A percentile compares a stretch with the other conserved stretches of the same genome.
phyloP scores from a whole-genome alignment of 768 basidiomycete genomes.

The Leccinum broughii region DNA sequence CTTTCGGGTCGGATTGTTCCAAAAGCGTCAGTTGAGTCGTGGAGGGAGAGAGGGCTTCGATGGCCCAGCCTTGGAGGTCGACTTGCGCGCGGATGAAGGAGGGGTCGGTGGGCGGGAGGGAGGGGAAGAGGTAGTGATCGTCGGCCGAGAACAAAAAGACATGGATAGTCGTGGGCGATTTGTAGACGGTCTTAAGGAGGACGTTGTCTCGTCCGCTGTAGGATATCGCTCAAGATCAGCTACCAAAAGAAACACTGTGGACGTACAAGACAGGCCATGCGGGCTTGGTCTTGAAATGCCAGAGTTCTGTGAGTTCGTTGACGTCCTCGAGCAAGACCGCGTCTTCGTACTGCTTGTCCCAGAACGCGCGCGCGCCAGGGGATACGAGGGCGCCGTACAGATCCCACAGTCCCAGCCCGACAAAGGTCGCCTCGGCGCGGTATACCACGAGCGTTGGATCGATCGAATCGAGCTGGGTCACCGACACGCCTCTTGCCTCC shows the following conservation, averaged over 20 bases:
- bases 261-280: slow-evolving; percentile 93
- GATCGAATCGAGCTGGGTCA: slow-evolving; percentile 95
- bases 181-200: slow-evolving; percentile 93
- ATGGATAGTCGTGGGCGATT: slow-evolving; percentile 92
- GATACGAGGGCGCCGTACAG: slow-evolving; percentile 85
- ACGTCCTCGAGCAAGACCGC: slow-evolving; percentile 85
- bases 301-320: slow-evolving; percentile 86
- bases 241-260: neutral
- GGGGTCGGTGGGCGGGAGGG: slow-evolving; percentile 63
- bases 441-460: slow-evolving; percentile 97
- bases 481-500: slow-evolving; percentile 86
- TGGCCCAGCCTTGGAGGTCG: slow-evolving; percentile 98
- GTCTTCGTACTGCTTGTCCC: slow-evolving; percentile 92
- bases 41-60: slow-evolving; percentile 91
- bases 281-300: slow-evolving; percentile 90
- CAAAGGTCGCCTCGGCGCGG: slow-evolving; percentile 95
- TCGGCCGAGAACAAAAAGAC: slow-evolving; percentile 95
- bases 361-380: slow-evolving; percentile 76
- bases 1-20: slow-evolving; percentile 96
- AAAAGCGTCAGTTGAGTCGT: slow-evolving; percentile 92
- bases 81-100: slow-evolving; percentile 90
- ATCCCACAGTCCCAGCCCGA: slow-evolving; percentile 95
- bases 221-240: neutral
- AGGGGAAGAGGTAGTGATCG: slow-evolving; percentile 83
- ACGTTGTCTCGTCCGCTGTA: slow-evolving; percentile 85